Conservation (phyloP, 2,329 filamentous ascomycete genomes). For the Paraconiothyrium sp. region DNA sequence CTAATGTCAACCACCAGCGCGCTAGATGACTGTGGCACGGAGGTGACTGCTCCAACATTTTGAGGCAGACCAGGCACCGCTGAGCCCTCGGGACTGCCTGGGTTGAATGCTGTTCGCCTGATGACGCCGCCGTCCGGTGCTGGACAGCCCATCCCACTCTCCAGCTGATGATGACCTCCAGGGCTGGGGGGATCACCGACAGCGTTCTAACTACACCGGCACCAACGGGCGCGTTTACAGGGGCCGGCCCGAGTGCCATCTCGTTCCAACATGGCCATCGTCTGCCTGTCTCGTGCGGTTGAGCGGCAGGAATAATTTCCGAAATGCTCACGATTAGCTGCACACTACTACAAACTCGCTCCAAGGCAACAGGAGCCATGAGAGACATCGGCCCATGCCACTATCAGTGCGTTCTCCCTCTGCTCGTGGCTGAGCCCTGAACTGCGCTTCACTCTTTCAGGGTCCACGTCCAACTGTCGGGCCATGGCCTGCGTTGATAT, state of each 20-base stretch:
- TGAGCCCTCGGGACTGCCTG: too few relatives aligned
- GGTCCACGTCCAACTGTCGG: constrained; percentile 6
- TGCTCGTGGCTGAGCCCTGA: constrained; percentile 12
- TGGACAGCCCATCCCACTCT: background rate
- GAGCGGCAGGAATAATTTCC: constrained; percentile 19
- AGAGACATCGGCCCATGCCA: constrained; percentile 12
- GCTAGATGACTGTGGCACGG: constrained; percentile 24
- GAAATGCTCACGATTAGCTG: constrained; percentile 8
- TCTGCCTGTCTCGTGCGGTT: constrained; percentile 11
- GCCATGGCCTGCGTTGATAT: background rate
- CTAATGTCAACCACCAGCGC: constrained; percentile 24
- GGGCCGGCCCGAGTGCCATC: background rate
- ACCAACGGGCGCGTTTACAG: constrained; percentile 1
- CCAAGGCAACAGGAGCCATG: constrained; percentile 11
- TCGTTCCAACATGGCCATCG: constrained; percentile 4
- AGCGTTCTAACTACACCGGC: background rate
- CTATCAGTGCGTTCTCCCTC: constrained; percentile 4
- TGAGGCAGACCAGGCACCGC: background rate
- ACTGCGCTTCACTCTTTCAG: constrained; percentile 13
- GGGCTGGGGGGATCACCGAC: background rate
- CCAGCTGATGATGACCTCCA: background rate
- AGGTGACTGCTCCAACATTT: constrained; percentile 30
- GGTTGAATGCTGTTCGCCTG: too few relatives aligned
- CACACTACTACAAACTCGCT: background rate
- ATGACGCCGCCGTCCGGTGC: background rate